Evolutionary conservation across 495 filamentous ascomycete genomes (phyloP).

Genomic region (Neurospora cerealis): DNA sequence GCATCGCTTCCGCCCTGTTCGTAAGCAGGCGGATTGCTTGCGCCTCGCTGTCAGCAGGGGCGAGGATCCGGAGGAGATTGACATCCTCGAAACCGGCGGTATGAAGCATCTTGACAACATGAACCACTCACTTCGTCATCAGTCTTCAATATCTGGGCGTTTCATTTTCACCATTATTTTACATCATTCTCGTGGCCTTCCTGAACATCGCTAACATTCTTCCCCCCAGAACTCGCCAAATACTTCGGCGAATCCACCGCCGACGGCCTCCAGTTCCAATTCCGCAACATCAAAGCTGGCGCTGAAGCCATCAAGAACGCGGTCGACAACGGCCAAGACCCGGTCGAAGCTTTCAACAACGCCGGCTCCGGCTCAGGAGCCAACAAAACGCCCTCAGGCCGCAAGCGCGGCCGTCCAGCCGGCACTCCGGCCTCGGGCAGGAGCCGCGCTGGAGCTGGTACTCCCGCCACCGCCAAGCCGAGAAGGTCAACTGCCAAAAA

Average conservation of each 20-base stretch:
- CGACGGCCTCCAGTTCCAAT: slow-evolving; percentile 36
- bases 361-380: background rate
- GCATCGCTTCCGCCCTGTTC: slow-evolving; percentile 36
- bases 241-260: slow-evolving; percentile 34
- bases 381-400: background rate
- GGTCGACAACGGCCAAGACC: slow-evolving; percentile 17
- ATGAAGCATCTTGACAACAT: background rate
- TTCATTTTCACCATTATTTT: background rate
- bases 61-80: slow-evolving; percentile 8
- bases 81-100: slow-evolving; percentile 5
- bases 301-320: slow-evolving; percentile 28
- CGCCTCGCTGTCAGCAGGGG: slow-evolving; percentile 45
- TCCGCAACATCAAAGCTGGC: slow-evolving; percentile 33
- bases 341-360: slow-evolving; percentile 13
- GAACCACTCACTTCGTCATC: background rate
- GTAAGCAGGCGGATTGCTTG: slow-evolving; percentile 20
- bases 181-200: background rate
- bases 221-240: slow-evolving; percentile 29
- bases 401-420: background rate
- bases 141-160: background rate
- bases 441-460: background rate
- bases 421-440: background rate
- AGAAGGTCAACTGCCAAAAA: slow-evolving; percentile 11
- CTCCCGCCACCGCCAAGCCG: background rate
- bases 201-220: background rate